Percentiles rank a stretch among this genome's conserved stretches.
These are phyloP conservation scores for Saccharomycopsis malanga DNA, from an alignment of 805 yeast genomes.

Conservation along the genomic window DNA sequence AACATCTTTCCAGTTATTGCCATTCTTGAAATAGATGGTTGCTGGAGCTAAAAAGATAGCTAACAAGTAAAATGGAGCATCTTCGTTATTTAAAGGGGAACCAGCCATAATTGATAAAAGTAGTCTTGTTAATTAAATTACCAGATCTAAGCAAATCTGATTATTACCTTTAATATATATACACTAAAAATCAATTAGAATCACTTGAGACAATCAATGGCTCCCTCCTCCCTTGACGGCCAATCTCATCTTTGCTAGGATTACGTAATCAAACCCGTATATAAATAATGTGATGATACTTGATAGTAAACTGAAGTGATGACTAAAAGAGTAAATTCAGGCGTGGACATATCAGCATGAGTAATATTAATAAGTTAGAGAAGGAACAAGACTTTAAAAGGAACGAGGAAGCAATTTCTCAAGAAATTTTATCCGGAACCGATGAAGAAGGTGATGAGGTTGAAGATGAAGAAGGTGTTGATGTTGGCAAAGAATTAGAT, in stretches of 20 bases:
- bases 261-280: too few relatives aligned
- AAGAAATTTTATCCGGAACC: conserved; percentile 12
- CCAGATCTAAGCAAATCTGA: not conserved
- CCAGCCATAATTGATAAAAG: conserved; percentile 11
- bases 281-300: too few relatives aligned
- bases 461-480: not conserved
- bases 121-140: not conserved
- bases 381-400: too few relatives aligned
- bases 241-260: too few relatives aligned
- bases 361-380: too few relatives aligned
- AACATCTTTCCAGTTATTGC: conserved; percentile 20
- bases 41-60: conserved; percentile 21
- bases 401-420: too few relatives aligned
- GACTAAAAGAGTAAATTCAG: too few relatives aligned
- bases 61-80: conserved; percentile 21
- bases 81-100: conserved; percentile 21
- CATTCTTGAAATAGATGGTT: conserved; percentile 20
- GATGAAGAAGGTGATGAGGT: conserved; percentile 7
- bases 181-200: too few relatives aligned
- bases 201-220: too few relatives aligned
- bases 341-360: too few relatives aligned
- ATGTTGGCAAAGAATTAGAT: conserved; percentile 9
- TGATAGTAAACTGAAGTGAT: too few relatives aligned
- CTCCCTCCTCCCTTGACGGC: too few relatives aligned
- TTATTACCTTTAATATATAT: not conserved